Conservation (phyloP, 129 eudicot genomes). For the Ambrosia trifida region DNA sequence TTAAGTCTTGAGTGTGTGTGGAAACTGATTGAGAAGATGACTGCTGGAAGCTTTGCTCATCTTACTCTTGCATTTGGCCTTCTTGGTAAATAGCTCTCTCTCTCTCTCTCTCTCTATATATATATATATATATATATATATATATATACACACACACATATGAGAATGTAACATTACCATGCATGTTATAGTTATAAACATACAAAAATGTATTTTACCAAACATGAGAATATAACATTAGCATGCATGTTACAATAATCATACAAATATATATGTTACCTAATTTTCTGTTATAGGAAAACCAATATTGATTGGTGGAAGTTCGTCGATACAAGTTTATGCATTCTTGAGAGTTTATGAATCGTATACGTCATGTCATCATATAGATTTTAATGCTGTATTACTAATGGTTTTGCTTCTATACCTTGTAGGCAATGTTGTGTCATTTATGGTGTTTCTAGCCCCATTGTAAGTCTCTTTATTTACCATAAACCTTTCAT, state of each 20-base stretch:
- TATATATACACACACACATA: not conserved
- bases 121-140: constrained; percentile 8
- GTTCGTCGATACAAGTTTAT: not conserved
- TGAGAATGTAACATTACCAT: not conserved
- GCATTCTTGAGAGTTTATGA: not conserved
- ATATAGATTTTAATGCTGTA: not conserved
- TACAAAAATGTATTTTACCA: not conserved
- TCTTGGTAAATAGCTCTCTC: constrained; percentile 42
- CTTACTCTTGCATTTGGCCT: constrained; percentile 79
- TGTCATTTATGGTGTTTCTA: constrained; percentile 74
- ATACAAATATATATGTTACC: not conserved
- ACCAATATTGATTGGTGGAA: not conserved
- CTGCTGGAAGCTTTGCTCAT: constrained; percentile 34
- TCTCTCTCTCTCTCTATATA: not conserved
- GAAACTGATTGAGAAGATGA: constrained; percentile 24
- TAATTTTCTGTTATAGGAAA: not conserved
- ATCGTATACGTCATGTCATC: not conserved
- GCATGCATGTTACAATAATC: constrained; percentile 6
- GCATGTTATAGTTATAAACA: not conserved
- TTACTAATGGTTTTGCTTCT: not conserved
- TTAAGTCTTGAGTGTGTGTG: constrained; percentile 37
- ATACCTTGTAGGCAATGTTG: constrained; percentile 49
- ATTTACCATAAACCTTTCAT: not conserved
- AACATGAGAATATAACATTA: not conserved
- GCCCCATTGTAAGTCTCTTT: constrained; percentile 61